Evolutionary conservation across 116 monocot genomes (phyloP).

Genomic region (Iris pallida): DNA sequence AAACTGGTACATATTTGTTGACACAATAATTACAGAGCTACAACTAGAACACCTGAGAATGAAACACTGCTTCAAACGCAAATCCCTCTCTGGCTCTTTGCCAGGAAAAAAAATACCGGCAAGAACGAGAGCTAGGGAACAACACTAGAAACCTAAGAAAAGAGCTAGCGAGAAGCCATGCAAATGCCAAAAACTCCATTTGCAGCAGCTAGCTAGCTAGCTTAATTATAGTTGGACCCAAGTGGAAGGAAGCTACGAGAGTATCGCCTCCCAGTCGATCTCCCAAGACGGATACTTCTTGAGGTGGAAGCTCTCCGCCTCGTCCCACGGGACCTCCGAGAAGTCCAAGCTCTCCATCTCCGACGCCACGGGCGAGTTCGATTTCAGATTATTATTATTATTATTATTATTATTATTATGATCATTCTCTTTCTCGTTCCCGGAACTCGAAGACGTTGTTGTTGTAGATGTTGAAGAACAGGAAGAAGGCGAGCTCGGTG

Average conservation of each 20-base stretch:
- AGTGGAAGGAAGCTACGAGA: constrained; percentile 21
- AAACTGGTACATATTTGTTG: no score
- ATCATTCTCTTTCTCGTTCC: no score
- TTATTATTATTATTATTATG: no score
- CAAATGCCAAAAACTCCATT: constrained; percentile 1
- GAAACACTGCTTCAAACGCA: no score
- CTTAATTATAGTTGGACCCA: no score
- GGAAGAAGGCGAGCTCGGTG: not conserved
- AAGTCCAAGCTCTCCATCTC: constrained; percentile 61
- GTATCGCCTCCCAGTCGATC: constrained; percentile 75
- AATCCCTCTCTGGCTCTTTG: no score
- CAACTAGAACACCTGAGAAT: no score
- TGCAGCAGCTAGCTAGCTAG: not conserved
- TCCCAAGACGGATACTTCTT: constrained; percentile 58
- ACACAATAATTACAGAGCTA: no score
- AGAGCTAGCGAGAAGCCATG: not conserved
- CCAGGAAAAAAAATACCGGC: no score
- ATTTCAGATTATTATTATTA: not conserved
- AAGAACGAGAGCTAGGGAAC: no score
- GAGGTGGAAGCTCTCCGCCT: constrained; percentile 36
- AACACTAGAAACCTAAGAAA: no score
- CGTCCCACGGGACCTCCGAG: constrained; percentile 47
- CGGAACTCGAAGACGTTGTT: not conserved
- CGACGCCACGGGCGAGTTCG: constrained; percentile 23
- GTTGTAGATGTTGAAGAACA: not conserved